Evolutionary conservation across 2,329 filamentous ascomycete species (phyloP).

Genomic region (Scedosporium minutisporum): DNA sequence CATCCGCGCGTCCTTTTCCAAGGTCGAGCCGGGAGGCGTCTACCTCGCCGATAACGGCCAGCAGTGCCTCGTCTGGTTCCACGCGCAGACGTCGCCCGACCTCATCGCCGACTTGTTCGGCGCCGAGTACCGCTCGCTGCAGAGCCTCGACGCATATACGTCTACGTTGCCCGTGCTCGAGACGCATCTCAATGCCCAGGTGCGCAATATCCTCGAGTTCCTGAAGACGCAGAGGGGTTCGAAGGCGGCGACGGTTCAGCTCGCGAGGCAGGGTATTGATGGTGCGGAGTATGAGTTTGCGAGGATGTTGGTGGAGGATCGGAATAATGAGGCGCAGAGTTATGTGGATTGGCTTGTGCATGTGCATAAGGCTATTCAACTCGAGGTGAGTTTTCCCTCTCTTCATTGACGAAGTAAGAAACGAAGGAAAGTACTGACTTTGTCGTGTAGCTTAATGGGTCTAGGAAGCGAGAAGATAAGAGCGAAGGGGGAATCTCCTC

Average conservation of each 20-base stretch:
- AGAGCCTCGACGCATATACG: conserved; percentile 70
- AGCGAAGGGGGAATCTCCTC: conserved; percentile 40
- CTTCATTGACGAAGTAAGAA: not conserved
- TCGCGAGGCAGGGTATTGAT: conserved; percentile 86
- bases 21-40: conserved; percentile 84
- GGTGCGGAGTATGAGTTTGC: conserved; percentile 97
- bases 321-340: conserved; percentile 94
- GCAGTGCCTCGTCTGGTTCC: conserved; percentile 83
- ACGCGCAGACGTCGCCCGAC: conserved; percentile 85
- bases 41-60: conserved; percentile 96
- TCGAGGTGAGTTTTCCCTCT: conserved; percentile 55
- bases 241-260: conserved; percentile 80
- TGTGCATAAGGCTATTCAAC: conserved; percentile 82
- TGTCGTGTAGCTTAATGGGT: conserved; percentile 48
- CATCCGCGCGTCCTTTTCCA: conserved; percentile 74
- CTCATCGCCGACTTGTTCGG: conserved; percentile 87
- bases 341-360: conserved; percentile 99
- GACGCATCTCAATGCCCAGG: conserved; percentile 89
- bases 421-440: not conserved
- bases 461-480: conserved; percentile 59
- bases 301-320: conserved; percentile 78
- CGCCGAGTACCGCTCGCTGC: conserved; percentile 44
- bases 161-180: conserved; percentile 74
- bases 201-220: conserved; percentile 86
- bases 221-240: conserved; percentile 70